A percentile compares a stretch with the other conserved stretches of the same genome.
Conservation (phyloP, 495 filamentous ascomycete genomes). For the Glarea lozoyensis region DNA sequence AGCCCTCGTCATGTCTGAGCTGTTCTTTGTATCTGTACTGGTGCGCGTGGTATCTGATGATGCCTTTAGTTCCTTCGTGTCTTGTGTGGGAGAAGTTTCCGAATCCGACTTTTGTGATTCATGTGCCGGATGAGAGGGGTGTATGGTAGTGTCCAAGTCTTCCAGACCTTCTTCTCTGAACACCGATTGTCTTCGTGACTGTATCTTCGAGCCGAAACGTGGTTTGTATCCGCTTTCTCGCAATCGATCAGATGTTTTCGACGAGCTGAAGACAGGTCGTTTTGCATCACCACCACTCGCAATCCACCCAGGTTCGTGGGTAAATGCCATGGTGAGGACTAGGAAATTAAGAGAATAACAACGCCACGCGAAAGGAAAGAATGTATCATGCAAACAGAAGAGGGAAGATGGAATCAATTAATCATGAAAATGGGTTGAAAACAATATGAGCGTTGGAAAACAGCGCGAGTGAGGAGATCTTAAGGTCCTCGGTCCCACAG, state of each 20-base stretch:
- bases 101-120: too few relatives aligned
- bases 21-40: not conserved
- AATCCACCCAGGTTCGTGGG: constrained; percentile 1
- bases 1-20: not conserved
- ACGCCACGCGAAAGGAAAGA: too few relatives aligned
- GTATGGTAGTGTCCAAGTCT: constrained; percentile 22
- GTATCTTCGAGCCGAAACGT: constrained; percentile 28
- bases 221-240: constrained; percentile 29
- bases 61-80: not conserved
- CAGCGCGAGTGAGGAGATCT: too few relatives aligned
- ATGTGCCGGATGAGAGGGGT: constrained; percentile 4
- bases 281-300: constrained; percentile 1
- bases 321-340: not conserved
- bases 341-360: not conserved
- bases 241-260: constrained; percentile 33
- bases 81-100: too few relatives aligned
- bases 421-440: too few relatives aligned
- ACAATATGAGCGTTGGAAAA: too few relatives aligned
- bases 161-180: constrained; percentile 38
- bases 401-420: too few relatives aligned
- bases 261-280: constrained; percentile 39
- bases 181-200: constrained; percentile 30
- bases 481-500: too few relatives aligned
- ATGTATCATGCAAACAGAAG: too few relatives aligned
- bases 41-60: not conserved